A percentile compares a stretch with the other conserved stretches of the same genome.
These are phyloP conservation scores for Meredithiella fracta DNA, from an alignment of 2,329 filamentous ascomycete genomes.

Conservation along the genomic window DNA sequence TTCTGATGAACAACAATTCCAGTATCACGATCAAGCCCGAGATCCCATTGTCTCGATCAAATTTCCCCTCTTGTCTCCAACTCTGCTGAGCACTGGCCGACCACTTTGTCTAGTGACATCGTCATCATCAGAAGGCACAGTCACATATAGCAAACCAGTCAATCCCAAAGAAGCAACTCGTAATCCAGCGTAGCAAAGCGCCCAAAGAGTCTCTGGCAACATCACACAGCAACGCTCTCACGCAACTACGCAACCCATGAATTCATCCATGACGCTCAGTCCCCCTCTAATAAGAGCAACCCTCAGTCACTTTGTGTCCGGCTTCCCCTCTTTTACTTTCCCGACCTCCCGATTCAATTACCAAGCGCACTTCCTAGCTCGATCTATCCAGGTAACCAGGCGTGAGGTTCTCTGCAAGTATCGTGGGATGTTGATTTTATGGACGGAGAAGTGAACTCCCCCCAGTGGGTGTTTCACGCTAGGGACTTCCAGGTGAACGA, in stretches of 20 bases:
- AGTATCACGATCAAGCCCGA: no score
- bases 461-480: no score
- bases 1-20: no score
- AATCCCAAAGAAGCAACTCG: neutral
- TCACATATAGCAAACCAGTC: neutral
- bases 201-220: neutral
- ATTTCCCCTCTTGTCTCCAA: no score
- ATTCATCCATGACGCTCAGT: neutral
- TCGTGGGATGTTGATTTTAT: no score
- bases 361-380: neutral
- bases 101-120: neutral
- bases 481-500: no score
- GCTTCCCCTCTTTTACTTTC: neutral
- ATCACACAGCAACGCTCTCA: neutral
- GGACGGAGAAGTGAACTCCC: no score
- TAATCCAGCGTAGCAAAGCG: no score
- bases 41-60: no score
- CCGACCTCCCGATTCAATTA: neutral
- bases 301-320: neutral
- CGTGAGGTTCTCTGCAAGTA: no score
- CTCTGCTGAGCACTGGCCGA: neutral
- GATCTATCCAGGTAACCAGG: no score
- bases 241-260: neutral
- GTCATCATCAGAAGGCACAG: neutral
- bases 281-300: neutral